Conservation (phyloP, 768 basidiomycete genomes). For the Leccinum longicurvipes region DNA sequence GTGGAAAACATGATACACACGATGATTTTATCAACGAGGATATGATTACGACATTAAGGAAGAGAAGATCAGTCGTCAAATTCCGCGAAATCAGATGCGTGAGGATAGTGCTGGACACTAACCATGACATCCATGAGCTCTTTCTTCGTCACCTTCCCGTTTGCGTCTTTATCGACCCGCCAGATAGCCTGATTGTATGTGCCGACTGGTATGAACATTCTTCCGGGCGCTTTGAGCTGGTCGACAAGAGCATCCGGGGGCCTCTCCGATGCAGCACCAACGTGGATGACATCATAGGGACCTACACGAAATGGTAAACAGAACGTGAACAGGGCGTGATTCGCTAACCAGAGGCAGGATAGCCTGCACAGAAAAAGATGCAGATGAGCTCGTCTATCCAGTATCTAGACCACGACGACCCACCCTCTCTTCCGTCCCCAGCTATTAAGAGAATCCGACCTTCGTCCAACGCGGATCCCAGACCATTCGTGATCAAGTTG, state of each 20-base stretch:
- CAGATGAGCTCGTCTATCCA: not conserved
- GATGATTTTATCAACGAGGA: too few relatives aligned
- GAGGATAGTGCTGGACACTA: constrained; percentile 24
- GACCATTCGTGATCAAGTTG: constrained; percentile 68
- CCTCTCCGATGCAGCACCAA: constrained; percentile 84
- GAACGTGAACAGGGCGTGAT: not conserved
- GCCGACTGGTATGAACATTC: constrained; percentile 95
- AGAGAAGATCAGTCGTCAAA: constrained; percentile 11
- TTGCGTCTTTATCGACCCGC: constrained; percentile 73
- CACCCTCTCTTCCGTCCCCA: constrained; percentile 82
- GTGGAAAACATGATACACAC: not conserved
- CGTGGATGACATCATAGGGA: constrained; percentile 85
- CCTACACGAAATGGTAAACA: constrained; percentile 31
- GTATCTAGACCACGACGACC: not conserved
- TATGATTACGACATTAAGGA: too few relatives aligned
- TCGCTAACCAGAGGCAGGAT: constrained; percentile 33
- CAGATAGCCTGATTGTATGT: constrained; percentile 55
- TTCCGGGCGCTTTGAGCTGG: constrained; percentile 71
- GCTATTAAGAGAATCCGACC: constrained; percentile 59
- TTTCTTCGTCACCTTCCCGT: constrained; percentile 62
- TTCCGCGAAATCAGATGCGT: constrained; percentile 7
- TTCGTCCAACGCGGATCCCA: constrained; percentile 49
- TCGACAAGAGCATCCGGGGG: constrained; percentile 70
- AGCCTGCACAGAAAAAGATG: constrained; percentile 28
- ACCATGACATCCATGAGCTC: constrained; percentile 82